Evolutionary conservation across 148 eudicot species (phyloP).

Genomic region (Chenopodium suecicum): DNA sequence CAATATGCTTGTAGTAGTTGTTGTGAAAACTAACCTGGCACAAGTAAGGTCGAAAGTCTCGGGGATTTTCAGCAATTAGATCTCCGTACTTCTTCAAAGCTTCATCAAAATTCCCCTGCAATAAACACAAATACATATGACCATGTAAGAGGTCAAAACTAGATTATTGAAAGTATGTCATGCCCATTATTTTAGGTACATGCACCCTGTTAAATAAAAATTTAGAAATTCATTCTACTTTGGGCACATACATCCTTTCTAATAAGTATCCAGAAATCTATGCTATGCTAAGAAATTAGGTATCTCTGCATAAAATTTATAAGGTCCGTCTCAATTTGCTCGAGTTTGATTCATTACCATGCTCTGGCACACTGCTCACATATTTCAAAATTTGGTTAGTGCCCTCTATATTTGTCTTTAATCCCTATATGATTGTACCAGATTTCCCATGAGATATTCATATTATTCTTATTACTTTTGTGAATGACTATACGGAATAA

Average conservation of each 20-base stretch:
- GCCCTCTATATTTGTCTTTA: too few species aligned
- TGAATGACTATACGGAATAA: too few species aligned
- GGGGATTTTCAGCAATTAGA: conserved; percentile 71
- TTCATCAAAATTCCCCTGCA: conserved; percentile 84
- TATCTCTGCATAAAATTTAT: not conserved
- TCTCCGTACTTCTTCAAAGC: conserved; percentile 60
- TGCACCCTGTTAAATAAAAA: not conserved
- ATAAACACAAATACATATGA: conserved; percentile 3
- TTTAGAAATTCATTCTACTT: not conserved
- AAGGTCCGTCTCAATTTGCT: not conserved
- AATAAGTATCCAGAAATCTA: not conserved
- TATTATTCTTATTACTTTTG: not conserved
- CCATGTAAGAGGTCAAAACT: not conserved
- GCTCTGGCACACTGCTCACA: not conserved
- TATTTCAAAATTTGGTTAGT: not conserved
- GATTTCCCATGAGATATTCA: not conserved
- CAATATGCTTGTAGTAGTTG: not conserved
- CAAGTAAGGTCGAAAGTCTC: conserved; percentile 94
- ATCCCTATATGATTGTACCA: not conserved
- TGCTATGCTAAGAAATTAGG: not conserved
- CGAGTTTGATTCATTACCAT: not conserved
- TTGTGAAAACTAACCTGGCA: conserved; percentile 59
- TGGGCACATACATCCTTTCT: not conserved
- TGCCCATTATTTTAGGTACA: not conserved
- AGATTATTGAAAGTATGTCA: too few species aligned